Evolutionary conservation across 106 monocot species (phyloP), one percentile per base, ranked within the genome.

Genomic region (Acorus gramineus): DNA sequence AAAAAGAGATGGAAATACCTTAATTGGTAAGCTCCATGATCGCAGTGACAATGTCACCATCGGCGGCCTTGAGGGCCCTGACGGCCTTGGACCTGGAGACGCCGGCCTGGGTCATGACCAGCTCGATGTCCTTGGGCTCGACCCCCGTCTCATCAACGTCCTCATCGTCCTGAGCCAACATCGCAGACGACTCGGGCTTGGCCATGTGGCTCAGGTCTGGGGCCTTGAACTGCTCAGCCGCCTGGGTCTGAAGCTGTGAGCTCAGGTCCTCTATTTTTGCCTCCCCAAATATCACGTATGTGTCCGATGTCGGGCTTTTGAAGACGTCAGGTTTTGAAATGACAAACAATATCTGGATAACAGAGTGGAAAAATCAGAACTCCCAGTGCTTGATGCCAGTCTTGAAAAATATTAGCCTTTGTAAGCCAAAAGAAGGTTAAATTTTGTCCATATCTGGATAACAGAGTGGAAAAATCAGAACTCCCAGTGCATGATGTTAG

Each of bases 201-300:
- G 69, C 11, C 4, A 58, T 58, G 8, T 79, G 57, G 52, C 60
- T 74, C 48, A 61, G 60, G 46, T 74, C 79, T 4, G 74, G 65
- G 3, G 65, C 65, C 65, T 69, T 79, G 69, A 79, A 79, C 69
- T 79, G 79, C 44, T 74, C 69, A 2, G 74, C 79, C 7, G 79
- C 79, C 58, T 79, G 79, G 2, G 74, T 63, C 69, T 79, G 79
- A 53, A 79, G 60, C 57, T 79, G 79, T 10, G 79, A 79, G 74
- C 74, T 74, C 52, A 79, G 69, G 44, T 79, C 79, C 52, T 74
- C 79, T 8, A 73, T 74, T 64, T 65, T 79, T 44, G 79, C 73
- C 47, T 79, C 73, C 14, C 79, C 79, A 53, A 73, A 73, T 3
- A 79, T 61, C 3, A 79, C 69, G 9, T 74, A 79, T 2, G 79